phyloP scores from a whole-genome alignment of 1,284 basidiomycete species.

The Rhodotorula sp. region DNA sequence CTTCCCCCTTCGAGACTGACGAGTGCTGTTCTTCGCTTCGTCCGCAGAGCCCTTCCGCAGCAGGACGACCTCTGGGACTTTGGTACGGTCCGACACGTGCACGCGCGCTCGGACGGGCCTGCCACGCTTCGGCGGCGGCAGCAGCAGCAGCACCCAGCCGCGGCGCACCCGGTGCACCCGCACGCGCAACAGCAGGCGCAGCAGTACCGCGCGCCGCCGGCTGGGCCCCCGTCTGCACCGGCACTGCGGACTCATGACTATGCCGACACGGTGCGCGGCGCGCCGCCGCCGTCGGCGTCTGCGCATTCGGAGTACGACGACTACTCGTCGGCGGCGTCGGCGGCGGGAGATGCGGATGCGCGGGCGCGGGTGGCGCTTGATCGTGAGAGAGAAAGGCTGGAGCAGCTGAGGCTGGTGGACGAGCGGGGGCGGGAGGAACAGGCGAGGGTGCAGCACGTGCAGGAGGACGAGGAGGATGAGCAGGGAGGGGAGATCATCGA shows the following conservation, averaged over 20 bases:
- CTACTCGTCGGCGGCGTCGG: slow-evolving; percentile 47
- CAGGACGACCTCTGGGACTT: slow-evolving; percentile 90
- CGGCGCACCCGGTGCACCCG: slow-evolving; percentile 49
- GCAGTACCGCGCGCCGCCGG: not conserved
- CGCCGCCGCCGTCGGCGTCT: slow-evolving; percentile 3
- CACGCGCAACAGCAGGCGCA: not conserved
- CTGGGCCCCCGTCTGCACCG: slow-evolving; percentile 46
- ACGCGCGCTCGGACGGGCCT: slow-evolving; percentile 30
- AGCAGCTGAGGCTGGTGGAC: slow-evolving; percentile 10
- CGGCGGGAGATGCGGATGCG: slow-evolving; percentile 12
- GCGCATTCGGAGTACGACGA: slow-evolving; percentile 63
- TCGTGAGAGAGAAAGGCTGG: slow-evolving; percentile 29
- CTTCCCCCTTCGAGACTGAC: not conserved
- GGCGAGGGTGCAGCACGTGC: slow-evolving; percentile 58
- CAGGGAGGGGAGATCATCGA: slow-evolving; percentile 87
- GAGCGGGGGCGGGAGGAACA: slow-evolving; percentile 57
- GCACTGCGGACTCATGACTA: slow-evolving; percentile 43
- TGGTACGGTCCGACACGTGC: slow-evolving; percentile 72
- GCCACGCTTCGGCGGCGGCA: slow-evolving; percentile 37
- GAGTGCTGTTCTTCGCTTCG: rapidly evolving
- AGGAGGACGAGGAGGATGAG: slow-evolving; percentile 61
- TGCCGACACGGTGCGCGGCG: slow-evolving; percentile 22
- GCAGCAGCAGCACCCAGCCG: slow-evolving; percentile 7
- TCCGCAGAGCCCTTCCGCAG: not conserved
- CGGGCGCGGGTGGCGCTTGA: slow-evolving; percentile 28